Evolutionary conservation across 192 early-diverging fungal species (phyloP), one percentile per base, ranked within the genome.

Genomic region (Rhizoclosmatium globosum): DNA sequence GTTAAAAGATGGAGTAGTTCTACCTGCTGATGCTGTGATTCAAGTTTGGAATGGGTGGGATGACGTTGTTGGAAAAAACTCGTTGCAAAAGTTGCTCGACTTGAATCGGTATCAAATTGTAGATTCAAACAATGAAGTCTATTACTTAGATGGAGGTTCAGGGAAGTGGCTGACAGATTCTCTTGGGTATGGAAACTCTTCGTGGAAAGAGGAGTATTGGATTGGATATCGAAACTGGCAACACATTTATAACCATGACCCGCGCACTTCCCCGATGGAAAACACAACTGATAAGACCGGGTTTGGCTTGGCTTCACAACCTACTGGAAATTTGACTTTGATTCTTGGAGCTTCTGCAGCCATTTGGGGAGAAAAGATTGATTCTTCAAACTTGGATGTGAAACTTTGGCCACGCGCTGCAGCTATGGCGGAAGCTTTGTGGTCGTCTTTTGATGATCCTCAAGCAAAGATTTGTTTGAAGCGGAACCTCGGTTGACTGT

Each of bases 321-420:
- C 61, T 9, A 64, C 11, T 13, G 73, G 59, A 15, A 45, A 45
- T 19, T 11, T 43, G 4, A 41, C n/a, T 3, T 31, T 62, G 39
- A 59, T 75, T 61, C 21, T 75, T 11, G 73, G 73, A 4, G 59
- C 38, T 9, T 23, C 61, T 41, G 73, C 50, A 13, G 45, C 60
- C 11, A 11, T 75, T 4, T 75, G 73, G 73, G 60, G 39, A 11
- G 73, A 75, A 42, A 58, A 64, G 60, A 64, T 59, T 39, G 73
- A 75, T 11, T 57, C 57, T 17, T 42, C 44, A 15, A 75, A 64
- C 45, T 23, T 75, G 41, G 73, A 75, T 60, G 44, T 17, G 23
- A 75, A 75, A 60, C 4, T 75, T 39, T 75, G 73, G 73, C 73
- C 73, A 4, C 57, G 73, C 6, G 73, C 73, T 9, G 73, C 73